Conservation (phyloP, 495 filamentous ascomycete genomes). For the Tirmania nivea region DNA sequence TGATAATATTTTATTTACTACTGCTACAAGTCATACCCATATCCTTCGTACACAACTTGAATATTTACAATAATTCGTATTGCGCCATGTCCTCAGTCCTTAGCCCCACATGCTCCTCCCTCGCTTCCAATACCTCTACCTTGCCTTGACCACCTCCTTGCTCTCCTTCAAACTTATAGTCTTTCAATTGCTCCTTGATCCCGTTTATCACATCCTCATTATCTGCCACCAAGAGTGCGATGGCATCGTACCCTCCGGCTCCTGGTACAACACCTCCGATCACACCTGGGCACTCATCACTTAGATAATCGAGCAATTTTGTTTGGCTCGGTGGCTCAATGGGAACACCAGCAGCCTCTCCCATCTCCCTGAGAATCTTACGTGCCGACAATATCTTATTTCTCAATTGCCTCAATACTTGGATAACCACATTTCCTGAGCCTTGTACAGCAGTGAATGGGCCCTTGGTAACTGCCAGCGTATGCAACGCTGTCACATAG, state of each 20-base stretch:
- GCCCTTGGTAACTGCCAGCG: not conserved
- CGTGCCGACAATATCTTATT: constrained; percentile 23
- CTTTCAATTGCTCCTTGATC: constrained; percentile 38
- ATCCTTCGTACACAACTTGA: no score
- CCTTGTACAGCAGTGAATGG: not conserved
- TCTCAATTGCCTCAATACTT: constrained; percentile 11
- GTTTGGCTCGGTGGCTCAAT: constrained; percentile 83
- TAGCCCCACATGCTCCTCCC: constrained; percentile 73
- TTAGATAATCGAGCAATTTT: constrained; percentile 51
- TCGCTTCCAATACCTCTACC: constrained; percentile 56
- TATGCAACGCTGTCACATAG: constrained; percentile 12
- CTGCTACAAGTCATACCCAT: no score
- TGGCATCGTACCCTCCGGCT: constrained; percentile 83
- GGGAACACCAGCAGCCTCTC: constrained; percentile 47
- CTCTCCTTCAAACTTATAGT: constrained; percentile 30
- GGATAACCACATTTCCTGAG: constrained; percentile 21
- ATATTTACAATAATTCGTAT: no score
- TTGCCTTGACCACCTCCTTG: constrained; percentile 40
- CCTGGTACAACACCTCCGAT: constrained; percentile 84
- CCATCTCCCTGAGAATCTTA: constrained; percentile 50
- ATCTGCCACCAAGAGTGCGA: constrained; percentile 59
- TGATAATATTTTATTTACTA: no score
- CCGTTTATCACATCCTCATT: constrained; percentile 40
- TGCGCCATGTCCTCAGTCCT: constrained; percentile 30
- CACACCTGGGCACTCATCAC: constrained; percentile 47